Base-by-base conservation (phyloP, 1,284 basidiomycete genomes). In the Boletus smithii region DNA sequence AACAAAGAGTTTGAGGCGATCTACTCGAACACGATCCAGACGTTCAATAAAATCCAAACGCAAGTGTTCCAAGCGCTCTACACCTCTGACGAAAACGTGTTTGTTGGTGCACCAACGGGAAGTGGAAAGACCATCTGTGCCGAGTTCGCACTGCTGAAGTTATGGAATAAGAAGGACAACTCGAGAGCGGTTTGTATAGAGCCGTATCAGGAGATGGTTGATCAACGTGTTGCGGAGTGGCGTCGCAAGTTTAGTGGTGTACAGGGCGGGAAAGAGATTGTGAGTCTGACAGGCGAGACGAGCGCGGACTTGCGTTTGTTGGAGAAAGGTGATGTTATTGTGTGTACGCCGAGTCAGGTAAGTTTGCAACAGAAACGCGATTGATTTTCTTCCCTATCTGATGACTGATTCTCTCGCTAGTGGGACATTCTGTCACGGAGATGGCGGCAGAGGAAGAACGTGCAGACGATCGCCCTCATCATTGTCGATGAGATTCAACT, bases 61-160 rank as follows among this genome's bases (percentile, higher is more conserved):
- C 97, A 99, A 70, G 93, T 97, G 30, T 99, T 98, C 85, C 95
- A 98, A 59, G 93, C 95, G 0, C 74, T 99, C 0, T 99, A 95
- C 69, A 95, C 91, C 0, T 88, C 92, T 0, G 94, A 98, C 64
- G 95, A 98, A 63, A 97, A 94, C 60, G 87, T 95, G 33, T 92
- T 99, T 62, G 85, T 99, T 48, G 95, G 94, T 20, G 95, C 95
- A 0, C 95, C 97, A 0, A 94, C 94, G 0, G 95, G 97, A 9
- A 93, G 90, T 49, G 95, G 97, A 26, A 99, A 99, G 78, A 98
- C 94, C 0, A 87, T 98, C 35, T 97, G 93, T 59, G 95, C 94
- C 0, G 97, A 99, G 69, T 95, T 99, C 51, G 95, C 95, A 0
- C 73, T 99, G 10, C 71, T 98, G 42, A 81, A 94, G 16, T 70